A percentile compares a stretch with the other conserved stretches of the same genome.
Evolutionary conservation across 169 alveolate genomes (phyloP).

Genomic region (Cryptosporidium andersoni): DNA sequence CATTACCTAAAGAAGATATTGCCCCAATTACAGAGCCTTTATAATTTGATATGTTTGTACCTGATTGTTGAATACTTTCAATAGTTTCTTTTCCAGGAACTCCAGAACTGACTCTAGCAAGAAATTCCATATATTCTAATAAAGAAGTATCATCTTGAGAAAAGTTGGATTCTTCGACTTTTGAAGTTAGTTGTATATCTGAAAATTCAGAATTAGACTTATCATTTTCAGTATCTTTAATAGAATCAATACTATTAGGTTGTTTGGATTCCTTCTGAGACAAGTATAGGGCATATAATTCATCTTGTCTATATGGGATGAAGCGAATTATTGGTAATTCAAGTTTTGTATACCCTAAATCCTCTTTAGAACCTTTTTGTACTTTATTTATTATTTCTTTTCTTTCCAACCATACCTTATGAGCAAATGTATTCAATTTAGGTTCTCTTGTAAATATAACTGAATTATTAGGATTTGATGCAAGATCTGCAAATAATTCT

Average conservation of each 20-base stretch:
- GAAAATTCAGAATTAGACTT: not conserved
- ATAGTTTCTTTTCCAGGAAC: too few species aligned
- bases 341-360: not conserved
- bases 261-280: slow-evolving; percentile 48
- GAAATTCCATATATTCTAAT: too few species aligned
- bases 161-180: too few species aligned
- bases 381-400: slow-evolving; percentile 15
- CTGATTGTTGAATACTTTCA: too few species aligned
- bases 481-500: slow-evolving; percentile 56
- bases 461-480: slow-evolving; percentile 43
- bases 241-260: not conserved
- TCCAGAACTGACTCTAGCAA: too few species aligned
- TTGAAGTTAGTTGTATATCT: not conserved
- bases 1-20: too few species aligned
- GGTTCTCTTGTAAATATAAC: slow-evolving; percentile 52
- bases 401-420: slow-evolving; percentile 14
- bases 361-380: slow-evolving; percentile 2
- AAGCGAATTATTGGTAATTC: slow-evolving; percentile 58
- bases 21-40: too few species aligned
- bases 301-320: slow-evolving; percentile 65
- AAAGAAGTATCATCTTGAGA: too few species aligned
- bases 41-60: too few species aligned
- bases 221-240: not conserved
- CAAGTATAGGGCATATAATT: slow-evolving; percentile 57
- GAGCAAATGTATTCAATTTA: slow-evolving; percentile 57